Conservation (phyloP, 306 rosid species). For the Luffa aegyptiaca region DNA sequence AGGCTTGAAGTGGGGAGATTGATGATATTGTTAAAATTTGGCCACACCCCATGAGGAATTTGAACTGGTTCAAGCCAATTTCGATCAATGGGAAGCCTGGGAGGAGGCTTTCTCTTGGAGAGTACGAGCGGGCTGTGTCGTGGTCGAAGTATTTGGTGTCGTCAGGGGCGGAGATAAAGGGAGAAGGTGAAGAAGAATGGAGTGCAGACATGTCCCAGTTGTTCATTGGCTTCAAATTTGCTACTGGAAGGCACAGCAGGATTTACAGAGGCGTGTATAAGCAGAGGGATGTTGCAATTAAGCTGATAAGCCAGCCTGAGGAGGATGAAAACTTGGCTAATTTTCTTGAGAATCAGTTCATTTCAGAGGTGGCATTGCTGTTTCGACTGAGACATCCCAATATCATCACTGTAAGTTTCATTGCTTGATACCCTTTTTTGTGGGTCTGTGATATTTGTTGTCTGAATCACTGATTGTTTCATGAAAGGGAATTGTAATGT, state of each 20-base stretch:
- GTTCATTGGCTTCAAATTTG: conserved; percentile 67
- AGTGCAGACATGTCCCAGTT: conserved; percentile 91
- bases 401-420: conserved; percentile 63
- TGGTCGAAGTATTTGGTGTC: conserved; percentile 95
- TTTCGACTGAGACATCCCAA: conserved; percentile 65
- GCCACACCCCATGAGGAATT: conserved; percentile 18
- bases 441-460: background rate
- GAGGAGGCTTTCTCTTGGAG: conserved; percentile 62
- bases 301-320: conserved; percentile 79
- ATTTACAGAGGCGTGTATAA: conserved; percentile 84
- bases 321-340: conserved; percentile 66
- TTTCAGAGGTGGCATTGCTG: conserved; percentile 73
- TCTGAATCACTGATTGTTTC: background rate
- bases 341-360: conserved; percentile 73
- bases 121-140: conserved; percentile 79
- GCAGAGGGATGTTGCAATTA: conserved; percentile 76
- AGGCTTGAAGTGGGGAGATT: conserved; percentile 10
- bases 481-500: background rate
- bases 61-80: conserved; percentile 44
- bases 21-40: conserved; percentile 29
- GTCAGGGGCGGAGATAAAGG: conserved; percentile 75
- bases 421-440: background rate
- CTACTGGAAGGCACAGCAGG: conserved; percentile 84
- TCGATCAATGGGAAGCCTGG: conserved; percentile 37
- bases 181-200: conserved; percentile 88